Percentiles rank a stretch among this genome's conserved stretches.
Conservation (phyloP, 176 grass and related monocot species). For the Aegilops longissima region DNA sequence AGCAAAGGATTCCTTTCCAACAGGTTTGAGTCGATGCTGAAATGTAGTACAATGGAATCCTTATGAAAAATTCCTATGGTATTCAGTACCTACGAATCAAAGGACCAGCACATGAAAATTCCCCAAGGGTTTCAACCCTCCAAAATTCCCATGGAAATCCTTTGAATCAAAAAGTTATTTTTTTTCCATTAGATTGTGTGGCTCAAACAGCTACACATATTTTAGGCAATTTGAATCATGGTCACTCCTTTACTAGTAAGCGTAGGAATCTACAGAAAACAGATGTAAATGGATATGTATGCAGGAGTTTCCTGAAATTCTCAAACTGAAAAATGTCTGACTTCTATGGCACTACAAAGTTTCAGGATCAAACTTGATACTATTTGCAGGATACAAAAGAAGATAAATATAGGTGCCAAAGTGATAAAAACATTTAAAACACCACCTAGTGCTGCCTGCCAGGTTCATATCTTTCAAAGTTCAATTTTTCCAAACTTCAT, state of each 20-base stretch:
- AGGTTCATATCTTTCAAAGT: background rate
- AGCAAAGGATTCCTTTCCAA: no score
- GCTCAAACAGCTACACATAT: constrained; percentile 8
- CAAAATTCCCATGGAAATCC: no score
- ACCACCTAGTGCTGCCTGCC: background rate
- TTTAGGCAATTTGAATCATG: background rate
- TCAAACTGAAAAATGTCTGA: background rate
- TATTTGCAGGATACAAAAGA: background rate
- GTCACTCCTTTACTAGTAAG: background rate
- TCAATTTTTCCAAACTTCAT: background rate
- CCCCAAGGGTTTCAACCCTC: no score
- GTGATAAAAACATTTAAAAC: background rate
- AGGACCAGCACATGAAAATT: no score
- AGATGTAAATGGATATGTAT: background rate
- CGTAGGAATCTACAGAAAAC: background rate
- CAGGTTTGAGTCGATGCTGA: no score
- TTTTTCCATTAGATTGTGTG: constrained; percentile 8
- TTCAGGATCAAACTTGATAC: background rate
- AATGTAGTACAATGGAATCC: no score
- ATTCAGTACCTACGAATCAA: background rate
- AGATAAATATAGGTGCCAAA: constrained; percentile 1
- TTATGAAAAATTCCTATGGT: no score
- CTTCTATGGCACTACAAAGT: constrained; percentile 1
- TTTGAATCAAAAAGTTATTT: background rate
- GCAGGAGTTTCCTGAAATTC: background rate